phyloP scores from a whole-genome alignment of 352 stramenopile genomes.

The Phytophthora multivora region DNA sequence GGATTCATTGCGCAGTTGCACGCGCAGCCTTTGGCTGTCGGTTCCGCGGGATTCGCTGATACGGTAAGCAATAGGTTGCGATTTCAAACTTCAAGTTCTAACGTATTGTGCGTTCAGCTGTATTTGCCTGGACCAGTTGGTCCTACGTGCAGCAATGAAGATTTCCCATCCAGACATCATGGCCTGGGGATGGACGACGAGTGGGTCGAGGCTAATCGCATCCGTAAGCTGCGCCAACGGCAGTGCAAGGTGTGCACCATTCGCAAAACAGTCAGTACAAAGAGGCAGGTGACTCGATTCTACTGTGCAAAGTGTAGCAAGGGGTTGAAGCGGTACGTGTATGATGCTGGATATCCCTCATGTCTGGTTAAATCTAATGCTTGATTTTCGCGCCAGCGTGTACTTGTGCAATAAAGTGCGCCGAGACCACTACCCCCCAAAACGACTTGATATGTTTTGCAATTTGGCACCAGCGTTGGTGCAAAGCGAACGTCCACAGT shows the following conservation, averaged over 20 bases:
- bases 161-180: neutral
- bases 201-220: neutral
- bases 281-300: neutral
- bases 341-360: neutral
- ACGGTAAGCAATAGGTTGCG: neutral
- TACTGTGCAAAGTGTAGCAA: neutral
- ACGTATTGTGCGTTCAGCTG: too few relatives aligned
- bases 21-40: neutral
- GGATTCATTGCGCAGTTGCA: neutral
- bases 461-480: conserved; percentile 8
- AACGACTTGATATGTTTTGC: neutral
- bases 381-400: neutral
- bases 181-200: neutral
- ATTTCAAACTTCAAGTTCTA: neutral
- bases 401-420: neutral
- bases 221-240: neutral
- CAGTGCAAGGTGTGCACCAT: neutral
- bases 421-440: neutral
- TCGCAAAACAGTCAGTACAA: neutral
- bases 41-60: neutral
- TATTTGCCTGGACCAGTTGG: neutral
- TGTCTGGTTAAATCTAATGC: neutral
- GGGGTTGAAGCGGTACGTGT: neutral
- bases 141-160: neutral
- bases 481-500: neutral